Evolutionary conservation across 805 yeast species (phyloP).

Genomic region (Clavispora fructus): DNA sequence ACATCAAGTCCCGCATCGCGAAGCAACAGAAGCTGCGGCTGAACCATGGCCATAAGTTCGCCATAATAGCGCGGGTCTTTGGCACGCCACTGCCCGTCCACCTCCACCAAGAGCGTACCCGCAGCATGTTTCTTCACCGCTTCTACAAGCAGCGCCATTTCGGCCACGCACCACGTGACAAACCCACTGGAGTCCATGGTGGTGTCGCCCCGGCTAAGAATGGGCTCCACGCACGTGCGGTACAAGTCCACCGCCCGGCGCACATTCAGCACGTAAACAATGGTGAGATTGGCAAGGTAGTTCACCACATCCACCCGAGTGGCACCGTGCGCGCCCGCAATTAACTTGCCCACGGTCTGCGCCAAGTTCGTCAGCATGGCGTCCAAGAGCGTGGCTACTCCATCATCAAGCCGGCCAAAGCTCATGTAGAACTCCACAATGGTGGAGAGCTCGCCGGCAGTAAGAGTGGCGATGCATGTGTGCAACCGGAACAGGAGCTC

Average conservation of each 20-base stretch:
- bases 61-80: constrained; percentile 44
- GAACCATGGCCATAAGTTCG: constrained; percentile 50
- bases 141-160: constrained; percentile 54
- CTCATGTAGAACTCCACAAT: constrained; percentile 33
- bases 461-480: constrained; percentile 27
- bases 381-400: constrained; percentile 28
- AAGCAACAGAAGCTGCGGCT: constrained; percentile 56
- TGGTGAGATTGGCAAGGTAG: constrained; percentile 35
- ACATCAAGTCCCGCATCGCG: constrained; percentile 67
- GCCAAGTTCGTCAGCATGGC: constrained; percentile 31
- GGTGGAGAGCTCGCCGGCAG: constrained; percentile 24
- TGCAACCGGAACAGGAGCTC: constrained; percentile 34
- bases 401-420: constrained; percentile 33
- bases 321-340: constrained; percentile 37
- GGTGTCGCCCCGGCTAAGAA: constrained; percentile 22
- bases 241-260: constrained; percentile 50
- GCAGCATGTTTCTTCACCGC: constrained; percentile 63
- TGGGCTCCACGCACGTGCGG: constrained; percentile 44
- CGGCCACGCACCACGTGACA: constrained; percentile 72
- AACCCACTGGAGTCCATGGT: constrained; percentile 37
- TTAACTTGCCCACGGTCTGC: constrained; percentile 27
- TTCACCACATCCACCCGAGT: constrained; percentile 39
- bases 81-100: constrained; percentile 17
- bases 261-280: constrained; percentile 32
- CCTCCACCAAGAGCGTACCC: constrained; percentile 43